These are phyloP conservation scores for Hanseniaspora gamundiae DNA, from an alignment of 1,139 yeast species.

Conservation along the genomic window DNA sequence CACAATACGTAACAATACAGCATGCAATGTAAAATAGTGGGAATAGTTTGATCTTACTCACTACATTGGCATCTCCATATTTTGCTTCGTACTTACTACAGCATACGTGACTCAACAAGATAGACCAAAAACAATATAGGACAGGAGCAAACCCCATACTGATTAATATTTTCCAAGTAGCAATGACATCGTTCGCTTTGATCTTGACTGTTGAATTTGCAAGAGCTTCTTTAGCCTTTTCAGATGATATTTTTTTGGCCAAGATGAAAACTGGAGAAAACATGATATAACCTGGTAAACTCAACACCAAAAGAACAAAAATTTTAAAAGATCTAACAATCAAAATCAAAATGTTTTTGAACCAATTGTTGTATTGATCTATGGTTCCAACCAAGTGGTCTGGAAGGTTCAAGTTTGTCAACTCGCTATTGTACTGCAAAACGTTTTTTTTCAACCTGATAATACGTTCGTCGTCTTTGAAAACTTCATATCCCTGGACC, in stretches of 20 bases:
- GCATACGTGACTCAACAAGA: conserved; percentile 39
- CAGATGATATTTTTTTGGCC: conserved; percentile 58
- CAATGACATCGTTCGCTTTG: conserved; percentile 82
- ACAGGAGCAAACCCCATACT: conserved; percentile 84
- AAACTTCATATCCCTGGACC: conserved; percentile 65
- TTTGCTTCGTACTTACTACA: conserved; percentile 12
- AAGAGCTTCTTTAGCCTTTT: conserved; percentile 67
- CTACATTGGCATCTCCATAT: conserved; percentile 11
- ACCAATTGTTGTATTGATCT: conserved; percentile 27
- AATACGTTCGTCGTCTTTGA: conserved; percentile 60
- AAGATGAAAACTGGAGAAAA: conserved; percentile 80
- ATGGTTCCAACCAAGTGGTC: conserved; percentile 75
- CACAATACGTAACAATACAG: conserved; percentile 71
- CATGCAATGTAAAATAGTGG: conserved; percentile 28
- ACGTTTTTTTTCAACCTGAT: conserved; percentile 49
- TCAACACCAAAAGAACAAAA: conserved; percentile 40
- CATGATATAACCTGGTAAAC: conserved; percentile 75
- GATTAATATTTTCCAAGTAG: conserved; percentile 91
- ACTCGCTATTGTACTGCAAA: conserved; percentile 50
- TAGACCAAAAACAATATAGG: conserved; percentile 67
- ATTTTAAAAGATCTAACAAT: conserved; percentile 44
- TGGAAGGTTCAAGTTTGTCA: conserved; percentile 61
- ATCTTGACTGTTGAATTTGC: conserved; percentile 86
- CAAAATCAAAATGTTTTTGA: conserved; percentile 35
- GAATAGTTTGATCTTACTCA: conserved; percentile 18